Conservation (phyloP, 345 rosid species). For the Gossypium herbaceum region DNA sequence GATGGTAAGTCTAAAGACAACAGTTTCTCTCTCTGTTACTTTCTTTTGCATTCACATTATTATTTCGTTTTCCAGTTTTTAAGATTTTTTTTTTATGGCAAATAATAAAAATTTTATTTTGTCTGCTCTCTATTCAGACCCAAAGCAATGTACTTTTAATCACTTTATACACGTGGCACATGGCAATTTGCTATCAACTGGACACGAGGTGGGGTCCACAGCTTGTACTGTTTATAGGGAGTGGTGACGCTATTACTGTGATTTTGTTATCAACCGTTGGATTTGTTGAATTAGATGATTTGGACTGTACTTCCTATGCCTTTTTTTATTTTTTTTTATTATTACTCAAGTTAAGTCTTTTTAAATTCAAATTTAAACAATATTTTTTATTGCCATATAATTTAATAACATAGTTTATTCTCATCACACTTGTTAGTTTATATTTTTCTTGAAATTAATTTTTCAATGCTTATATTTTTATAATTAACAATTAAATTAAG, state of each 20-base stretch:
- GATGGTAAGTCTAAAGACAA: slow-evolving; percentile 35
- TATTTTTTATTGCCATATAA: no score
- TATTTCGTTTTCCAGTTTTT: slow-evolving; percentile 16
- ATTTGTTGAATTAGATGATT: slow-evolving; percentile 1
- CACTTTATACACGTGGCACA: slow-evolving; percentile 21
- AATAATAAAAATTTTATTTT: background rate
- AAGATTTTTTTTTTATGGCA: slow-evolving; percentile 21
- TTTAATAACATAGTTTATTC: background rate
- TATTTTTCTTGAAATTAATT: background rate
- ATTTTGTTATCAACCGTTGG: slow-evolving; percentile 31
- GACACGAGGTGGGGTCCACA: background rate
- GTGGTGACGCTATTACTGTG: background rate
- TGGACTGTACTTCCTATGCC: background rate
- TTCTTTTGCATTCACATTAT: slow-evolving; percentile 19
- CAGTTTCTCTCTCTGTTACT: slow-evolving; percentile 17
- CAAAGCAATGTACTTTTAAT: background rate
- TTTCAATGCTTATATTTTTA: background rate
- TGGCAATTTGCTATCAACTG: slow-evolving; percentile 12
- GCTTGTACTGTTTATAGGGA: background rate
- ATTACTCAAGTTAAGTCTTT: background rate
- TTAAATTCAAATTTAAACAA: background rate
- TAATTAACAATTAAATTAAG: background rate
- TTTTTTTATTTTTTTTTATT: background rate
- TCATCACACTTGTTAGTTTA: background rate
- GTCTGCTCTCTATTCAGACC: slow-evolving; percentile 12